Percentiles rank a stretch among this genome's conserved stretches.
These are phyloP conservation scores for Sporobolomyces roseus DNA, from an alignment of 768 basidiomycete species.

Conservation along the genomic window DNA sequence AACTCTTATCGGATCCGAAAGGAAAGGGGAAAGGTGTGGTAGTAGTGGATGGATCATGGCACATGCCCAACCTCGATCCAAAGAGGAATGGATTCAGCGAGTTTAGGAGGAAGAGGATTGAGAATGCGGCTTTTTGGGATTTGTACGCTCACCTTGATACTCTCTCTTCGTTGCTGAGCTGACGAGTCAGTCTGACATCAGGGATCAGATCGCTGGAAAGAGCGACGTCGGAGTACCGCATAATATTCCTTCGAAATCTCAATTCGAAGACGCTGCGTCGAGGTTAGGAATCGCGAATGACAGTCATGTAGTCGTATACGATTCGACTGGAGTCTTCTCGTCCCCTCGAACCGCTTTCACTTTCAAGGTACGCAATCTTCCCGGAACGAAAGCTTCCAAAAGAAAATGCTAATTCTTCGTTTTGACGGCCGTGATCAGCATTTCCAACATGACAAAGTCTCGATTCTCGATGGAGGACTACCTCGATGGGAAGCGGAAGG, in stretches of 20 bases:
- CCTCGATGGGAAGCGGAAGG: constrained; percentile 54
- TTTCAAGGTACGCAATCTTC: constrained; percentile 58
- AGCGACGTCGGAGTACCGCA: constrained; percentile 77
- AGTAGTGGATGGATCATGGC: constrained; percentile 79
- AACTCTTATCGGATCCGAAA: constrained; percentile 41
- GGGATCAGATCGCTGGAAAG: constrained; percentile 53
- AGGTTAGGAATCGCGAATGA: constrained; percentile 65
- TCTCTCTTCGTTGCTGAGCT: background rate
- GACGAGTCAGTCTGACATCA: background rate
- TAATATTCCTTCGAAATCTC: constrained; percentile 76
- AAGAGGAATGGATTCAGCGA: constrained; percentile 67
- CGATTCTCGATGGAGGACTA: constrained; percentile 83
- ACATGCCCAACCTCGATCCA: constrained; percentile 73
- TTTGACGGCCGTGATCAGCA: constrained; percentile 52
- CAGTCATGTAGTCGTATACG: constrained; percentile 85
- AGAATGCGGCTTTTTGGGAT: constrained; percentile 10
- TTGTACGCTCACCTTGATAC: constrained; percentile 1
- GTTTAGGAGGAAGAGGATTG: constrained; percentile 50
- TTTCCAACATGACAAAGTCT: constrained; percentile 80
- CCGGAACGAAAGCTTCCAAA: too few species aligned
- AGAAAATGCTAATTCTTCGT: background rate
- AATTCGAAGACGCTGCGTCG: constrained; percentile 60
- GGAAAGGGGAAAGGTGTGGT: constrained; percentile 35
- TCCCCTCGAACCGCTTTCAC: constrained; percentile 89
- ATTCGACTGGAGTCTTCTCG: constrained; percentile 83